phyloP scores from a whole-genome alignment of 257 asterid genomes.

The Nicotiana attenuata region DNA sequence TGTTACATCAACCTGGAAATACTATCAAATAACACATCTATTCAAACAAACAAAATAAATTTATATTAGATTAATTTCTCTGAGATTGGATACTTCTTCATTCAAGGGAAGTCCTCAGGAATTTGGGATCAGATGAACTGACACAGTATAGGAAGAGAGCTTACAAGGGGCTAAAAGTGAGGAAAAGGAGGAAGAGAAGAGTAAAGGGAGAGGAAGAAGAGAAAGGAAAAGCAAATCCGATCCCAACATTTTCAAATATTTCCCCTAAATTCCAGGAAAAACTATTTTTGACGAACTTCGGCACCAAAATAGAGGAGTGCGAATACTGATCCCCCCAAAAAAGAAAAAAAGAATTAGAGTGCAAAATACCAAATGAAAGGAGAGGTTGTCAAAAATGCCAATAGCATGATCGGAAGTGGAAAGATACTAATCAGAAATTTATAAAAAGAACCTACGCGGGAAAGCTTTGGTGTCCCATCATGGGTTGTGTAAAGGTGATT shows the following conservation, averaged over 20 bases:
- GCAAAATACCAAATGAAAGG: background rate
- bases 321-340: background rate
- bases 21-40: background rate
- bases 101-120: background rate
- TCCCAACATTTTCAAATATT: background rate
- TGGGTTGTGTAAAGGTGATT: background rate
- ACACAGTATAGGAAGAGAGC: background rate
- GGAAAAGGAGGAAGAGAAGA: background rate
- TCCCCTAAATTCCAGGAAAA: background rate
- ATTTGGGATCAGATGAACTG: background rate
- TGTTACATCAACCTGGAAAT: background rate
- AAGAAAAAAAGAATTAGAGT: too few species aligned
- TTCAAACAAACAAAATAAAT: background rate
- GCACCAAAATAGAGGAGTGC: background rate
- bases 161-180: background rate
- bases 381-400: background rate
- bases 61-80: background rate
- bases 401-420: background rate
- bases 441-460: background rate
- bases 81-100: background rate
- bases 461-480: background rate
- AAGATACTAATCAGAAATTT: background rate
- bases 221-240: background rate
- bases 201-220: background rate
- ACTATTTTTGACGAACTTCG: background rate